These are phyloP conservation scores for Xylaria longipes DNA, from an alignment of 495 filamentous ascomycete genomes.

Conservation along the genomic window DNA sequence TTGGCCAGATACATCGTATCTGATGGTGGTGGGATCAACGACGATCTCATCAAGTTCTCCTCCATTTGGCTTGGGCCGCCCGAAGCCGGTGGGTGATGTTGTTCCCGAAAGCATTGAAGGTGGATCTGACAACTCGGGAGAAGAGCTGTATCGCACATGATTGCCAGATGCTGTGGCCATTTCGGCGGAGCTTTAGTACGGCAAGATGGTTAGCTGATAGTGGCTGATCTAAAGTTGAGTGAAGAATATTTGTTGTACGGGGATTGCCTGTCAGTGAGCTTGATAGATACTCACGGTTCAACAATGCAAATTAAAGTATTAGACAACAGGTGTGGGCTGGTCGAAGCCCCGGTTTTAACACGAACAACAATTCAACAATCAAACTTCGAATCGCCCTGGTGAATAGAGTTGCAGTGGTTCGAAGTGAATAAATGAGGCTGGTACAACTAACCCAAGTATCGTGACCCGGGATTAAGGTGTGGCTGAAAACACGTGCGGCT, in stretches of 20 bases:
- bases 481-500: constrained; percentile 21
- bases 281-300: not conserved
- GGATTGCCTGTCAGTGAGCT: not conserved
- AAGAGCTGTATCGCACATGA: constrained; percentile 36
- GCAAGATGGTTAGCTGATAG: constrained; percentile 5
- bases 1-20: constrained; percentile 41
- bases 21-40: constrained; percentile 38
- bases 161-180: constrained; percentile 38
- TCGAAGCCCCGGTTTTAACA: not conserved
- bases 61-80: constrained; percentile 33
- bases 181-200: not conserved
- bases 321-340: not conserved
- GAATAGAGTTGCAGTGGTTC: not conserved
- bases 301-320: constrained; percentile 12
- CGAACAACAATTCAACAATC: not conserved
- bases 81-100: constrained; percentile 31
- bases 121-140: constrained; percentile 40
- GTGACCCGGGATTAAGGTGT: constrained; percentile 13
- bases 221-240: not conserved
- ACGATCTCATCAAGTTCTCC: constrained; percentile 41
- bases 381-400: not conserved
- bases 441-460: constrained; percentile 9
- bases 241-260: not conserved
- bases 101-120: constrained; percentile 40
- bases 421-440: not conserved